Base-by-base conservation (phyloP, 2,329 filamentous ascomycete genomes). In the Calcarisporium arbuscula region DNA sequence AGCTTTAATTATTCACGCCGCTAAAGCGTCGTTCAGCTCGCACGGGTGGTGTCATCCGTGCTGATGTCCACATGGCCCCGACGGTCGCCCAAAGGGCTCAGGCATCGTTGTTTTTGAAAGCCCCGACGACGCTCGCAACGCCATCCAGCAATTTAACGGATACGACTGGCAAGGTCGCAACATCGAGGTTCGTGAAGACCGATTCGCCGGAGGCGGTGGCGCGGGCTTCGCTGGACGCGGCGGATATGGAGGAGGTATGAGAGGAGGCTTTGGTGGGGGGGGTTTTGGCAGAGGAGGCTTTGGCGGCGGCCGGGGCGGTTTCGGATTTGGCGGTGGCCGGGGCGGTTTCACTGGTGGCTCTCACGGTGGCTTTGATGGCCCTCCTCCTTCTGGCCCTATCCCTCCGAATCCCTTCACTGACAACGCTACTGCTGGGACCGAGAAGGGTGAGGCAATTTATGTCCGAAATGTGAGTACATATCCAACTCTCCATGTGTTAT, bases 81-180 rank as follows among this genome's bases (percentile, higher is more conserved):
- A 95, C 53, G 90, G 92, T 44, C 81, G 89, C 45, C 88, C 92
- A 31, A 98, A 96, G 68, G 92, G 92, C 35, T 95, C 92, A 32
- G 92, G 92, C 47, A 94, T 96, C 39, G 92, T 98, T 42, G 88
- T 92, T 27, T 98, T 95, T 58, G 92, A 98, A 60, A 90, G 81
- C 38, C 79, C 88, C 2, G 89, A 96, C 39, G 92, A 98, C 62
- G 90, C 92, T 27, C 86, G 88, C 47, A 95, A 88, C 54, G 92
- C 92, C 16, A 98, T 98, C 46, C 81, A 88, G 54, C 89, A 95
- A 49, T 98, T 96, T 72, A 95, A 96, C 57, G 92, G 92, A 39
- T 96, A 95, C 58, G 92, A 98, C 45, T 98, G 92, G 92, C 90
- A 96, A 60, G 92, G 92, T 9, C 84, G 92, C 39, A 68, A 81